These are phyloP conservation scores for Cornus kousa DNA, from an alignment of 148 eudicot genomes.

Conservation along the genomic window DNA sequence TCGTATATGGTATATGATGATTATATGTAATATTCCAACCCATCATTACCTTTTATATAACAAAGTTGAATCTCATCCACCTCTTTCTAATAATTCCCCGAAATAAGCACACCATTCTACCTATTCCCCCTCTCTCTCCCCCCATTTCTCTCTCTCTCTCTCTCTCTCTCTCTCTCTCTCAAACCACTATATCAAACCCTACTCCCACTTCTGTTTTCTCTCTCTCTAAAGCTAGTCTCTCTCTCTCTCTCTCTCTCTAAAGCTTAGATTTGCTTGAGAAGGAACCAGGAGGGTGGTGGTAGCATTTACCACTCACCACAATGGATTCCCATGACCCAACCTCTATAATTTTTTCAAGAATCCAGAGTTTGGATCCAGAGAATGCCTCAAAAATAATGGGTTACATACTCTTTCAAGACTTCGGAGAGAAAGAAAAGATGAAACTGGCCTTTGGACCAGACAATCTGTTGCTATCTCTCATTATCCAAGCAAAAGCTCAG, in stretches of 20 bases:
- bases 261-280: not conserved
- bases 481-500: conserved; percentile 45
- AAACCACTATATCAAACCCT: conserved; percentile 1
- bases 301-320: not conserved
- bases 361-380: conserved; percentile 69
- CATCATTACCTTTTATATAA: not conserved
- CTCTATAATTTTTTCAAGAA: conserved; percentile 45
- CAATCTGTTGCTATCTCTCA: conserved; percentile 31
- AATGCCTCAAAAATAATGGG: conserved; percentile 74
- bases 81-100: not conserved
- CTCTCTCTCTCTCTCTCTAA: not conserved
- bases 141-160: not conserved
- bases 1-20: not conserved
- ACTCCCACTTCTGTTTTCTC: not conserved
- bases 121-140: not conserved
- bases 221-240: not conserved
- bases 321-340: conserved; percentile 80
- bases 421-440: conserved; percentile 70
- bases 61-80: not conserved
- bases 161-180: not conserved
- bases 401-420: conserved; percentile 53
- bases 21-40: not conserved
- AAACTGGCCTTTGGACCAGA: conserved; percentile 69
- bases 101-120: not conserved
- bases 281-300: not conserved